These are phyloP conservation scores for Vaccinium vitisidaea DNA, from an alignment of 148 eudicot species.

Conservation along the genomic window DNA sequence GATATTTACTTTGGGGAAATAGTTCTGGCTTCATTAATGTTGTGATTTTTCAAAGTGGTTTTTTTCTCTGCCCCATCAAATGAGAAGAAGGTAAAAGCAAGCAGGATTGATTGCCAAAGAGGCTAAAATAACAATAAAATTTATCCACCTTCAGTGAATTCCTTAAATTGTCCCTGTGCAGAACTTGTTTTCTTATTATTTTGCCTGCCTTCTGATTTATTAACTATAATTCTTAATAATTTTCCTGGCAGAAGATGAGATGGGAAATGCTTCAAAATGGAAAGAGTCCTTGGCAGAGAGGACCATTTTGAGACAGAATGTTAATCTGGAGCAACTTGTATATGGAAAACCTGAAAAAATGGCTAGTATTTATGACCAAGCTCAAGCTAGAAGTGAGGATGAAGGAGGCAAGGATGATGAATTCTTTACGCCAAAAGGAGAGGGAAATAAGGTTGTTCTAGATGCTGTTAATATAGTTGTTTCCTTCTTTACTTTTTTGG, in stretches of 20 bases:
- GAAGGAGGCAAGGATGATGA: slow-evolving; percentile 72
- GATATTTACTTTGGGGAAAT: not conserved
- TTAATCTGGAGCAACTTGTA: slow-evolving; percentile 81
- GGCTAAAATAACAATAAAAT: not conserved
- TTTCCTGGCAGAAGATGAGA: slow-evolving; percentile 38
- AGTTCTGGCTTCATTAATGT: not conserved
- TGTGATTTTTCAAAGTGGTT: not conserved
- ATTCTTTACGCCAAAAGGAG: slow-evolving; percentile 85
- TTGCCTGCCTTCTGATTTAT: not conserved
- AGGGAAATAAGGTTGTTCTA: slow-evolving; percentile 72
- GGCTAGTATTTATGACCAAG: slow-evolving; percentile 24
- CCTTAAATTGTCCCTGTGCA: not conserved
- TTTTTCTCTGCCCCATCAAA: not conserved
- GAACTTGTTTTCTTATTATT: not conserved
- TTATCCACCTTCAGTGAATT: not conserved
- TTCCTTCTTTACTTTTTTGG: not conserved
- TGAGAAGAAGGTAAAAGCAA: not conserved
- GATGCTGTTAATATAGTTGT: not conserved
- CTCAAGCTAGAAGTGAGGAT: slow-evolving; percentile 41
- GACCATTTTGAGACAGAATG: slow-evolving; percentile 44
- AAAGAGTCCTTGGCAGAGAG: slow-evolving; percentile 70
- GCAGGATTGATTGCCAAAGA: slow-evolving; percentile 8
- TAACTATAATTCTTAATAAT: slow-evolving; percentile 6
- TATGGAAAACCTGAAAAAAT: slow-evolving; percentile 53
- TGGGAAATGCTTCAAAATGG: slow-evolving; percentile 88